phyloP scores from a whole-genome alignment of 768 basidiomycete genomes.

The Megacollybia marginata region DNA sequence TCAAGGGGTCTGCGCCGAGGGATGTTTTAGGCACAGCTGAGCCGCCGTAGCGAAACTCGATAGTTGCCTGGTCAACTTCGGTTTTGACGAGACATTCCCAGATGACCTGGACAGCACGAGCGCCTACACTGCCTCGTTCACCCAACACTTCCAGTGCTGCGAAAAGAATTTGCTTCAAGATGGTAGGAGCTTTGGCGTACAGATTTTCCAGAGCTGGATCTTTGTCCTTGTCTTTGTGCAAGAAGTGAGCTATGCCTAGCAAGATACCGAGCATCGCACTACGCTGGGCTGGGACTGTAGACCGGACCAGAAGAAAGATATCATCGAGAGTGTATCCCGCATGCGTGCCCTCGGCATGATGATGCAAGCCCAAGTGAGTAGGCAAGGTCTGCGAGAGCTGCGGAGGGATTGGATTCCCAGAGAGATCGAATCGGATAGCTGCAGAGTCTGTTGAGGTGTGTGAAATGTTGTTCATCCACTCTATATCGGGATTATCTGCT shows the following conservation, averaged over 20 bases:
- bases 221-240: slow-evolving; percentile 19
- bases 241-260: slow-evolving; percentile 42
- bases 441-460: slow-evolving; percentile 19
- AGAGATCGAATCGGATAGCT: slow-evolving; percentile 71
- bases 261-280: slow-evolving; percentile 75
- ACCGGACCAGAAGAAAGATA: slow-evolving; percentile 69
- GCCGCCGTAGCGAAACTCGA: slow-evolving; percentile 25
- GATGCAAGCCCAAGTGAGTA: slow-evolving; percentile 83
- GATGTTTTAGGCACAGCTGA: slow-evolving; percentile 37
- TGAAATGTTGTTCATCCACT: slow-evolving; percentile 58
- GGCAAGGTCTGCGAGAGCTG: slow-evolving; percentile 53
- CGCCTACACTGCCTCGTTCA: slow-evolving; percentile 61
- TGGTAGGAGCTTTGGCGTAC: slow-evolving; percentile 25
- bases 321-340: slow-evolving; percentile 91
- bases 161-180: slow-evolving; percentile 58
- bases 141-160: slow-evolving; percentile 59
- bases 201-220: slow-evolving; percentile 4
- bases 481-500: slow-evolving; percentile 63
- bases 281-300: slow-evolving; percentile 78
- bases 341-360: slow-evolving; percentile 71
- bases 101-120: slow-evolving; percentile 59
- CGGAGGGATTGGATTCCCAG: slow-evolving; percentile 59
- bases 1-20: slow-evolving; percentile 8
- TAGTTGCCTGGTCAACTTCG: slow-evolving; percentile 30
- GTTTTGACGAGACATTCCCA: slow-evolving; percentile 73